Evolutionary conservation across 495 filamentous ascomycete genomes (phyloP).

Genomic region (Podospora pseudopauciseta): DNA sequence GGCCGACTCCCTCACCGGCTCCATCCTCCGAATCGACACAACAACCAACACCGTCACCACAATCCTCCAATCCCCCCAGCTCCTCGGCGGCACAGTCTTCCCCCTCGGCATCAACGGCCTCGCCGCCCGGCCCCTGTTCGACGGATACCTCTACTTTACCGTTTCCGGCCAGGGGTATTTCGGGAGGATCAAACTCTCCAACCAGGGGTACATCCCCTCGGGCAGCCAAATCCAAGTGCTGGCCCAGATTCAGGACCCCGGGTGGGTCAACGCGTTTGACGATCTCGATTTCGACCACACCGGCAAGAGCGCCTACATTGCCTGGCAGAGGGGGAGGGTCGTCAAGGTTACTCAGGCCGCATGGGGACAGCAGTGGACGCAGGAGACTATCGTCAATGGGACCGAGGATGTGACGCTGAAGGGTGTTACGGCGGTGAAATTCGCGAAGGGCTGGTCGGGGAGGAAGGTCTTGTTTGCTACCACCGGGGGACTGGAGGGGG

Average conservation of each 20-base stretch:
- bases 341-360: slow-evolving; percentile 21
- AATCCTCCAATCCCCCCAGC: slow-evolving; percentile 7
- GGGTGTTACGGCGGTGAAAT: neutral
- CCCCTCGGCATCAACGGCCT: slow-evolving; percentile 42
- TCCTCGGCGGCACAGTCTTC: slow-evolving; percentile 1
- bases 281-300: slow-evolving; percentile 34
- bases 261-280: slow-evolving; percentile 20
- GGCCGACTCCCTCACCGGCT: slow-evolving; percentile 35
- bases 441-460: neutral
- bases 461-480: slow-evolving; percentile 2
- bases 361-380: too few relatives aligned
- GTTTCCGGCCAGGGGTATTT: slow-evolving; percentile 37
- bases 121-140: slow-evolving; percentile 11
- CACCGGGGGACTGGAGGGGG: neutral
- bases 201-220: slow-evolving; percentile 19
- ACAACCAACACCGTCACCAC: slow-evolving; percentile 11
- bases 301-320: slow-evolving; percentile 33
- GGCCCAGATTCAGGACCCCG: neutral
- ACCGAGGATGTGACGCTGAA: neutral
- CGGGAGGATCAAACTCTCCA: slow-evolving; percentile 28
- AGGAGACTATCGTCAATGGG: neutral
- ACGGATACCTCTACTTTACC: slow-evolving; percentile 39
- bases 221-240: slow-evolving; percentile 19
- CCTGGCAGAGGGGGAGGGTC: slow-evolving; percentile 24
- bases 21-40: slow-evolving; percentile 31